These are phyloP conservation scores for Psilocybe tampanensis DNA, from an alignment of 768 basidiomycete species.

Conservation along the genomic window DNA sequence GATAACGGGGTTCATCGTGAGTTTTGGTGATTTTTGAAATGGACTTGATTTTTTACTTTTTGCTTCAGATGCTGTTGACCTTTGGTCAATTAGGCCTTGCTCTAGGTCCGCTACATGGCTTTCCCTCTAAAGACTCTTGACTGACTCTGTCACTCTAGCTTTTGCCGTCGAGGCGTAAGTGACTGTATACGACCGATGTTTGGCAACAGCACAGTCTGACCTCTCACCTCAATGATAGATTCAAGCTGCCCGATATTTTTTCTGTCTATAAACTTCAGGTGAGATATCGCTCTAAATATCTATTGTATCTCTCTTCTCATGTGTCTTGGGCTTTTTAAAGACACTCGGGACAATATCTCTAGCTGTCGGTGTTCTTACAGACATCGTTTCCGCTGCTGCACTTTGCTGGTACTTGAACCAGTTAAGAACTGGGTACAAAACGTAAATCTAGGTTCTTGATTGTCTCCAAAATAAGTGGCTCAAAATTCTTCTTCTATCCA, in stretches of 20 bases:
- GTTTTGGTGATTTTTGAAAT: conserved; percentile 20
- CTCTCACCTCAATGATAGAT: conserved; percentile 26
- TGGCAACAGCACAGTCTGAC: not conserved
- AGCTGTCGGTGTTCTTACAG: conserved; percentile 54
- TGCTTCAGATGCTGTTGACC: conserved; percentile 45
- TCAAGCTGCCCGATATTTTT: conserved; percentile 42
- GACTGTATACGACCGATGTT: not conserved
- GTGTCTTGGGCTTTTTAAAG: conserved; percentile 26
- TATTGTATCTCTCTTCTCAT: too few species aligned
- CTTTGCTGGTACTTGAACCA: conserved; percentile 62
- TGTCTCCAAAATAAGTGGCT: not conserved
- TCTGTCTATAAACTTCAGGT: conserved; percentile 50
- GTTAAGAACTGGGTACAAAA: conserved; percentile 54
- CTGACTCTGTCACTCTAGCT: conserved; percentile 24
- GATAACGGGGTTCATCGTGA: conserved; percentile 55
- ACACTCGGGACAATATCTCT: conserved; percentile 54
- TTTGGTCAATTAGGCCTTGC: conserved; percentile 53
- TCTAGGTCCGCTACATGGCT: conserved; percentile 30
- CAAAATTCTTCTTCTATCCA: conserved; percentile 19
- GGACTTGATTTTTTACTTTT: not conserved
- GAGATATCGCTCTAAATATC: not conserved
- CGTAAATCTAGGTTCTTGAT: conserved; percentile 31
- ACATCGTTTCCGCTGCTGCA: conserved; percentile 57
- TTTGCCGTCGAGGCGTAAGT: conserved; percentile 52
- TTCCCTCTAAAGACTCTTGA: not conserved